Percentiles rank a stretch among this genome's conserved stretches.
These are phyloP conservation scores for Adansonia gregorii DNA, from an alignment of 441 rosid species.

Conservation along the genomic window DNA sequence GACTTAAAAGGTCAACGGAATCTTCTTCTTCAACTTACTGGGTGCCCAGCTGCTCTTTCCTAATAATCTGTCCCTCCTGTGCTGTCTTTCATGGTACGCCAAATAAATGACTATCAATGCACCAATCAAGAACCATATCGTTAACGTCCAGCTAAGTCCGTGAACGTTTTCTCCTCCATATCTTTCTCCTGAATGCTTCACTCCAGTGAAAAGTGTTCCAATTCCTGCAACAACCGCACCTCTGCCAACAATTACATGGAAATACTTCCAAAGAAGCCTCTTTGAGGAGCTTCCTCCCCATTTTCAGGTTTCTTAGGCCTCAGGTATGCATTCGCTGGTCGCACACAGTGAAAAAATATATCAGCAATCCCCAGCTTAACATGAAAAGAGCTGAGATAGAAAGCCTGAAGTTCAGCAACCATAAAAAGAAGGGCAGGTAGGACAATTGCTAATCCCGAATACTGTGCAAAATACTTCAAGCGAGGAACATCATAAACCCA, in stretches of 20 bases:
- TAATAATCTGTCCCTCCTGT: conserved; percentile 47
- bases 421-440: conserved; percentile 85
- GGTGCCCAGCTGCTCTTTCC: conserved; percentile 81
- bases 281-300: conserved; percentile 57
- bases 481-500: conserved; percentile 98
- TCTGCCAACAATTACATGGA: conserved; percentile 69
- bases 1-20: conserved; percentile 69
- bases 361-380: conserved; percentile 85
- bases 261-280: conserved; percentile 81
- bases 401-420: conserved; percentile 85
- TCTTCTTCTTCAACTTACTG: conserved; percentile 82
- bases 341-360: conserved; percentile 68
- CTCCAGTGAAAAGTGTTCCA: conserved; percentile 70
- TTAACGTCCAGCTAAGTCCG: conserved; percentile 71
- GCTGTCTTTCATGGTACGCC: conserved; percentile 63
- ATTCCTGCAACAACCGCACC: conserved; percentile 63
- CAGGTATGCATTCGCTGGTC: conserved; percentile 78
- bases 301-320: conserved; percentile 68
- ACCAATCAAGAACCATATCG: conserved; percentile 65
- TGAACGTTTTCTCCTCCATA: conserved; percentile 74
- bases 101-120: conserved; percentile 56
- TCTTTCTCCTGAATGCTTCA: conserved; percentile 82
- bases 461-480: conserved; percentile 94
- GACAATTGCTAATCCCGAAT: conserved; percentile 82
- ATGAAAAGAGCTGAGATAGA: conserved; percentile 65